These are phyloP conservation scores for Krasilnikovozyma curviuscula DNA, from an alignment of 768 basidiomycete species.

Conservation along the genomic window DNA sequence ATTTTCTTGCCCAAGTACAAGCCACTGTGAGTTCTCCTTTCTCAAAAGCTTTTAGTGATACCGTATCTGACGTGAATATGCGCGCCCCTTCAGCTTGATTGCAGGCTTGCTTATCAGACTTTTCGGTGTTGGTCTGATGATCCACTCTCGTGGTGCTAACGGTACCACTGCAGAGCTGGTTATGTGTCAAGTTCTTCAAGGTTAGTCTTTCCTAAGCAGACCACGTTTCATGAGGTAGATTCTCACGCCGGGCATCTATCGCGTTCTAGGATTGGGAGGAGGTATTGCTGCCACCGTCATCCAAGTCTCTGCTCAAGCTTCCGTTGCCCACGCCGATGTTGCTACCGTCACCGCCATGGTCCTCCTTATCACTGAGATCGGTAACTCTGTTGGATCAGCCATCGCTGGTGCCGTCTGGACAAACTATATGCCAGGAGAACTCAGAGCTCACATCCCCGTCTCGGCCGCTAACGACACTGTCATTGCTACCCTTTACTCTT, in stretches of 20 bases:
- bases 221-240: constrained; percentile 51
- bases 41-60: neutral
- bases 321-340: constrained; percentile 45
- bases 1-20: constrained; percentile 38
- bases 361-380: constrained; percentile 48
- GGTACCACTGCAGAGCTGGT: constrained; percentile 17
- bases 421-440: constrained; percentile 43
- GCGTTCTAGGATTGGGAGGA: constrained; percentile 55
- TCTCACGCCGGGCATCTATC: too few species aligned
- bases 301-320: constrained; percentile 46
- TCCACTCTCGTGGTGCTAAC: constrained; percentile 46
- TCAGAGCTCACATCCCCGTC: constrained; percentile 38
- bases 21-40: constrained; percentile 24
- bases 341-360: constrained; percentile 49
- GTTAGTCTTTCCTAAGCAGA: constrained; percentile 14
- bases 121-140: constrained; percentile 46
- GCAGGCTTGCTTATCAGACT: constrained; percentile 46
- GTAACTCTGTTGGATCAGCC: constrained; percentile 46
- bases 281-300: constrained; percentile 43
- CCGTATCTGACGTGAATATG: constrained; percentile 12
- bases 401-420: constrained; percentile 50
- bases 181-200: neutral
- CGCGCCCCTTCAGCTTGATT: constrained; percentile 35
- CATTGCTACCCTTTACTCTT: constrained; percentile 36
- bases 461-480: constrained; percentile 29